Base-by-base conservation (phyloP, 768 basidiomycete species). In the Boletus subparvulus region DNA sequence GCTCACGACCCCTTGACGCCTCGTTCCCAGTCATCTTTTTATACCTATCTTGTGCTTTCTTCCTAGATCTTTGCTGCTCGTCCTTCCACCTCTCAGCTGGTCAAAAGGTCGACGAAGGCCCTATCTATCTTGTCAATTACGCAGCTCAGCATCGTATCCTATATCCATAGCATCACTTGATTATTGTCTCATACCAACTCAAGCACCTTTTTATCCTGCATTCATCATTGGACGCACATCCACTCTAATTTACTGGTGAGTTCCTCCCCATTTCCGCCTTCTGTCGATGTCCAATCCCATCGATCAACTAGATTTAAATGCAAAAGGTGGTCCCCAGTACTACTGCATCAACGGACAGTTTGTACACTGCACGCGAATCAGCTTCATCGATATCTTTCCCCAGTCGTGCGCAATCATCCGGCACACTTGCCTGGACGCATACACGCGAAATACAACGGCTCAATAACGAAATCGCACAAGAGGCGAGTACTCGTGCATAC, bases 261-360 rank as follows among this genome's bases (percentile, higher is more conserved):
- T 67, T 46, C 35, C 52, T 65, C 52, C 50, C 53, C 54, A 50
- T 59, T 56, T 63, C 55, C 50, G 16, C 40, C 37, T 24, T 55
- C 21, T 57, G 26, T 43, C 40, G 11, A 55, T 48, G 33, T 68
- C 65, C 63, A 70, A 65, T 68, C 63, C 61, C 14, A 35, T 40
- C 46, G 61, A 66, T 65, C 62, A 61, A 30, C 65, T 66, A 76
- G 71, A 75, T 81, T 83, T 82, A 81, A 81, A 88, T 88, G 85
- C 83, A 82, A 81, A 80, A 82, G 76, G 79, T 81, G 79, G 83
- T 85, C 75, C 80, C 83, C 79, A 74, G 81, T 66, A 69, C 77
- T 76, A 76, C 81, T 61, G 76, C 75, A 68, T 53, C 72, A 56
- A 62, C 58, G 56, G 61, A 71, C 70, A 71, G 59, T 69, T 46